Evolutionary conservation across 169 alveolate genomes (phyloP), one percentile per base, ranked within the genome.

Genomic region (Fabrea salina): DNA sequence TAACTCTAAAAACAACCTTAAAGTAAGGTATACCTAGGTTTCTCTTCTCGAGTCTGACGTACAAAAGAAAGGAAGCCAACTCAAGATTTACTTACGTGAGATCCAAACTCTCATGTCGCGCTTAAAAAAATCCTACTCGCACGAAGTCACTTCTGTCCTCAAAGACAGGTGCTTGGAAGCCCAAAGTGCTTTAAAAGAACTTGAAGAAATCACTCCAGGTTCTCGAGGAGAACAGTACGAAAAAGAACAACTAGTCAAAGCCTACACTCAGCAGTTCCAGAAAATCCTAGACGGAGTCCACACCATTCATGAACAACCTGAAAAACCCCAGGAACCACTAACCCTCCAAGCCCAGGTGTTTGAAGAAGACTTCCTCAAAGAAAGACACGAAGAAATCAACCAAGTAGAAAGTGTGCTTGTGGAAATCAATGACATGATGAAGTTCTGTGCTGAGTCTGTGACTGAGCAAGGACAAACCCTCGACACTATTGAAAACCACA

Each of bases 391-490:
- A 22, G 59, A 51, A 51, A 22, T 51, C 6, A 33, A 33, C 19
- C 19, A 51, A 51, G 27, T 51, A 22, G 59, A 51, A 51, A 33
- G 27, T 22, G 19, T 30, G 39, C 27, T 51, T 5, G 39, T 22
- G 27, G 59, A 51, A 33, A 33, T 51, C 59, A 51, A 51, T 51
- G 59, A 51, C 59, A 51, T 51, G 59, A 51, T 51, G 59, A 51
- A 51, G 27, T 51, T 22, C 27, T 51, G 59, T 11, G 59, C 59
- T 22, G 59, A 51, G 27, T 22, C 59, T 11, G 59, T 51, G 27
- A 27, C 19, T 22, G 59, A 51, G 22, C 59, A 51, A 51, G 59
- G 59, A 1, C 37, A 22, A 33, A 33, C 27, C 6, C 59, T 51
- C 5, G 59, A 51, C 59, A 51, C 37, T 22, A 51, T 51, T 22